These are phyloP conservation scores for Lenwebbia sp. DNA, from an alignment of 345 rosid genomes.

Conservation along the genomic window DNA sequence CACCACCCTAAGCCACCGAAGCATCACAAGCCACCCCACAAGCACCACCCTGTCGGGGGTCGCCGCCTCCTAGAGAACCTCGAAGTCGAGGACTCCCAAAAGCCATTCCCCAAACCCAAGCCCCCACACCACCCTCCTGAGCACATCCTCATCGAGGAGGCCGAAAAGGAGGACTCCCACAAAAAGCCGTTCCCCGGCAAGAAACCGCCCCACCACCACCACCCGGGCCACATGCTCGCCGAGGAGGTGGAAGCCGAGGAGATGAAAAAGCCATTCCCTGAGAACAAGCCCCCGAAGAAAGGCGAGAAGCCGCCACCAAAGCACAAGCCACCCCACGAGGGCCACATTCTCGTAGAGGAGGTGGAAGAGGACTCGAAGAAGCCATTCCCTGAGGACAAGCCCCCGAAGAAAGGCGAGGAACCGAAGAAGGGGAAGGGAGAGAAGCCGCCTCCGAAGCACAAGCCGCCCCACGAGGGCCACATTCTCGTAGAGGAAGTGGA, in stretches of 20 bases:
- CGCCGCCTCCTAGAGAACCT: not conserved
- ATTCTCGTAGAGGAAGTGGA: not conserved
- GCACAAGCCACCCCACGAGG: not conserved
- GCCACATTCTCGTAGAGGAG: not conserved
- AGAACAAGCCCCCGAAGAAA: not conserved
- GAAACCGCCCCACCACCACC: constrained; percentile 4
- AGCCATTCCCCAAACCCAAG: not conserved
- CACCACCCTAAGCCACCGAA: not conserved
- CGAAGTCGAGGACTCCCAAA: not conserved
- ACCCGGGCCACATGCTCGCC: not conserved
- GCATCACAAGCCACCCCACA: not conserved
- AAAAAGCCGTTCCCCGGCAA: not conserved
- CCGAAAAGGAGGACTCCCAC: not conserved
- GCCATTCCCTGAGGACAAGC: not conserved
- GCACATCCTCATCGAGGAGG: not conserved
- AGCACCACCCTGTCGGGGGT: not conserved
- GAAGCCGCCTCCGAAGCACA: not conserved
- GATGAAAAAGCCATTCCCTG: not conserved
- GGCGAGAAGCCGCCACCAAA: not conserved
- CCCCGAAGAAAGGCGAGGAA: not conserved
- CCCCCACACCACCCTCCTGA: not conserved
- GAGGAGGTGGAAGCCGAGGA: not conserved
- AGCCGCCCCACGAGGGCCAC: constrained; percentile 8
- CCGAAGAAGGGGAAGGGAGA: too few relatives aligned
- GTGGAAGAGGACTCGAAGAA: not conserved